Percentiles rank a stretch among this genome's conserved stretches.
These are phyloP conservation scores for Podospora didyma DNA, from an alignment of 495 filamentous ascomycete species.

Conservation along the genomic window DNA sequence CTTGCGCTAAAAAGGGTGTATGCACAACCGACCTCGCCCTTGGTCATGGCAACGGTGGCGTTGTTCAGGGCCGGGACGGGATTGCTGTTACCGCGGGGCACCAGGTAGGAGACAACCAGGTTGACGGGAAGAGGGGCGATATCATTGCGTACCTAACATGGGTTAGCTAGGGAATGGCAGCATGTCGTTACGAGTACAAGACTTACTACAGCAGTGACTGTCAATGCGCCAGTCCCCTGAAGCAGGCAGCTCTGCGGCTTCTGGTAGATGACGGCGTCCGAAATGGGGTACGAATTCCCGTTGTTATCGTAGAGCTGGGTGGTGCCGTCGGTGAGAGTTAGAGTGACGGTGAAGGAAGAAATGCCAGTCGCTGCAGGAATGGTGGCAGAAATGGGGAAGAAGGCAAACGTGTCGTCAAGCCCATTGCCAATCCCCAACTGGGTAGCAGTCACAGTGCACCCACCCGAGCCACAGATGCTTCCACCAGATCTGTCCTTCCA, in stretches of 20 bases:
- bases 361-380: slow-evolving; percentile 39
- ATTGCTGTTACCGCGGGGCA: slow-evolving; percentile 35
- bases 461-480: slow-evolving; percentile 58
- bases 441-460: slow-evolving; percentile 41
- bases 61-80: slow-evolving; percentile 47
- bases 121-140: slow-evolving; percentile 36
- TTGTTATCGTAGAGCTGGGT: slow-evolving; percentile 43
- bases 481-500: slow-evolving; percentile 96
- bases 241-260: slow-evolving; percentile 45
- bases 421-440: slow-evolving; percentile 46
- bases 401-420: slow-evolving; percentile 57
- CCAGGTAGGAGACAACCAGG: slow-evolving; percentile 46
- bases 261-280: slow-evolving; percentile 42
- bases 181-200: neutral
- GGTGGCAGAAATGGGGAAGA: slow-evolving; percentile 39
- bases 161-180: neutral
- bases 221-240: slow-evolving; percentile 35
- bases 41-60: slow-evolving; percentile 40
- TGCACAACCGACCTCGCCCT: slow-evolving; percentile 39
- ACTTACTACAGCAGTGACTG: slow-evolving; percentile 37
- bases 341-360: slow-evolving; percentile 40
- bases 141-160: slow-evolving; percentile 46
- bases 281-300: slow-evolving; percentile 40
- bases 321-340: slow-evolving; percentile 40
- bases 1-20: slow-evolving; percentile 52